Percentiles rank a stretch among this genome's conserved stretches.
Conservation (phyloP, 108 stramenopile genomes). For the Cyclostephanos tholiformis region DNA sequence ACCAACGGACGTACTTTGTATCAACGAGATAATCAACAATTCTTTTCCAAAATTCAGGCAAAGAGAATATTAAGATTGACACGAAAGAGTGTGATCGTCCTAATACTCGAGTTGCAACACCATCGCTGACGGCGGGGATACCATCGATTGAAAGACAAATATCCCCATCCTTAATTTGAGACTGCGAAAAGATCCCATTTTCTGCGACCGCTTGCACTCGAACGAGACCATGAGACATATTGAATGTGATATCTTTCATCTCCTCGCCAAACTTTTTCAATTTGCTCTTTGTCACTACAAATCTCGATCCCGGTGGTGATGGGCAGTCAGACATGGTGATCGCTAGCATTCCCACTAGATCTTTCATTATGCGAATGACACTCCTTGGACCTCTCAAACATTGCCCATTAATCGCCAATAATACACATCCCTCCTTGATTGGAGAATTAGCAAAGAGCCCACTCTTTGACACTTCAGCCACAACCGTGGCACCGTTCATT, state of each 20-base stretch:
- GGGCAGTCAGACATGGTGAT: conserved; percentile 26
- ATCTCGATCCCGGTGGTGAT: conserved; percentile 27
- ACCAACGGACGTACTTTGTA: conserved; percentile 17
- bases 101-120: conserved; percentile 11
- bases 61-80: conserved; percentile 21
- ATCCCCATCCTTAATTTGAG: conserved; percentile 20
- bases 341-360: conserved; percentile 12
- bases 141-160: conserved; percentile 36
- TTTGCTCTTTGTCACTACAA: conserved; percentile 21
- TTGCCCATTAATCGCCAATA: conserved; percentile 34
- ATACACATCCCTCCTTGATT: conserved; percentile 28
- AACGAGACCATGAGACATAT: conserved; percentile 22
- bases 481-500: conserved; percentile 25
- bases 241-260: conserved; percentile 19
- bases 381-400: conserved; percentile 28
- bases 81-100: conserved; percentile 12
- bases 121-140: conserved; percentile 11
- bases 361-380: conserved; percentile 32
- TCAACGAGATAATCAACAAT: conserved; percentile 26
- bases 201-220: conserved; percentile 17
- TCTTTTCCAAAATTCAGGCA: conserved; percentile 26
- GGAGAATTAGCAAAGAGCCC: conserved; percentile 15
- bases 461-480: conserved; percentile 30
- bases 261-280: conserved; percentile 4
- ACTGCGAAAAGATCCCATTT: conserved; percentile 18